These are phyloP conservation scores for Lactarius sp. DNA, from an alignment of 768 basidiomycete genomes.

Conservation along the genomic window DNA sequence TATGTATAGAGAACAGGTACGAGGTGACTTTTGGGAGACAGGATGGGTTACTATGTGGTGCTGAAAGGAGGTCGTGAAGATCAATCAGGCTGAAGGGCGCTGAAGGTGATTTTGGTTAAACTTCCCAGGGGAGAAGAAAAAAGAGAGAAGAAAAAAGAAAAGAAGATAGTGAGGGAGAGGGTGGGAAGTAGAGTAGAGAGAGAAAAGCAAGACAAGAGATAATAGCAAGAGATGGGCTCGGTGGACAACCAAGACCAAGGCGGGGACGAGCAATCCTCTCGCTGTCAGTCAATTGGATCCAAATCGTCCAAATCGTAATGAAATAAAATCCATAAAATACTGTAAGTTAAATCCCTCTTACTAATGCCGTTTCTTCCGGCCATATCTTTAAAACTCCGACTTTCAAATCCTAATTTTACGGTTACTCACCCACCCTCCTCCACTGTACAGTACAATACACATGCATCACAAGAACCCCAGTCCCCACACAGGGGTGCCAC, in stretches of 20 bases:
- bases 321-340: slow-evolving; percentile 1
- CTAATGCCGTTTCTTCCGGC: slow-evolving; percentile 8
- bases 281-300: background rate
- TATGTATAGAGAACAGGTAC: slow-evolving; percentile 32
- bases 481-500: background rate
- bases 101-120: slow-evolving; percentile 26
- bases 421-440: too few species aligned
- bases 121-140: slow-evolving; percentile 30
- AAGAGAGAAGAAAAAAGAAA: slow-evolving; percentile 11
- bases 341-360: background rate
- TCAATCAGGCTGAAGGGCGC: slow-evolving; percentile 15
- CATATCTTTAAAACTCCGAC: slow-evolving; percentile 12
- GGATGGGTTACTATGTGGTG: slow-evolving; percentile 41
- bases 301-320: background rate
- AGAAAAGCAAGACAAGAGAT: slow-evolving; percentile 15
- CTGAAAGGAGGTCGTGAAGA: slow-evolving; percentile 40
- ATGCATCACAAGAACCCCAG: background rate
- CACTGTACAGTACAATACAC: too few species aligned
- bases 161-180: slow-evolving; percentile 12
- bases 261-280: slow-evolving; percentile 4
- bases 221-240: slow-evolving; percentile 11
- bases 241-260: slow-evolving; percentile 15
- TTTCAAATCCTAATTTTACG: background rate
- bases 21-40: slow-evolving; percentile 32
- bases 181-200: slow-evolving; percentile 21